Conservation (phyloP, 306 rosid genomes). For the Malus asiatica region DNA sequence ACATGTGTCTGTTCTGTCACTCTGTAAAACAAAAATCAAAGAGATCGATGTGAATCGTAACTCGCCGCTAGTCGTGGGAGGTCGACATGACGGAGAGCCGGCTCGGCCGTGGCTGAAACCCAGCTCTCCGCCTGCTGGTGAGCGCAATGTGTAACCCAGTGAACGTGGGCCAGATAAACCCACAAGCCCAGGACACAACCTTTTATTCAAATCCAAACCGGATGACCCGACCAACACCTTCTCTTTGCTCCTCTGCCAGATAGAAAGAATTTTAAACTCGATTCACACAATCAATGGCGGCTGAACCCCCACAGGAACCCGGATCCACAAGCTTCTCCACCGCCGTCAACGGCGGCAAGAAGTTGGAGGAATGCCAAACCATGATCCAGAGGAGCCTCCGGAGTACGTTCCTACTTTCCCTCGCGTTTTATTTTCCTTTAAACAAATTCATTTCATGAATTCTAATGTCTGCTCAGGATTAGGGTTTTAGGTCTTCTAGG, state of each 20-base stretch:
- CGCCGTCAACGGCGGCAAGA: constrained; percentile 28
- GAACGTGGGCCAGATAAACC: too few species aligned
- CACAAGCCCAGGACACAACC: background rate
- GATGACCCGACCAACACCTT: too few species aligned
- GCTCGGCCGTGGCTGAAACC: constrained; percentile 61
- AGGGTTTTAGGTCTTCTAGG: background rate
- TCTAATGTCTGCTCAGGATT: background rate
- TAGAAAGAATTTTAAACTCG: background rate
- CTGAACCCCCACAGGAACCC: constrained; percentile 33
- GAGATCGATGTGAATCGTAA: background rate
- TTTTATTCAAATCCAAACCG: too few species aligned
- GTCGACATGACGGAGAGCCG: constrained; percentile 70
- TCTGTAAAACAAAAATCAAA: constrained; percentile 34
- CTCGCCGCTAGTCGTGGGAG: background rate
- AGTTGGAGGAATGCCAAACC: constrained; percentile 46
- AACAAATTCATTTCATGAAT: background rate
- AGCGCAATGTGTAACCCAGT: constrained; percentile 26
- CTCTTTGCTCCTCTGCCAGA: background rate
- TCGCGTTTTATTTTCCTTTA: background rate
- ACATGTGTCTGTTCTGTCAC: constrained; percentile 15
- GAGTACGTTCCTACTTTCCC: constrained; percentile 25
- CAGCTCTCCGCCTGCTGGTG: constrained; percentile 77
- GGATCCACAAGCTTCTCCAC: constrained; percentile 20
- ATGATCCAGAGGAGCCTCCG: constrained; percentile 61
- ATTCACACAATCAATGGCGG: constrained; percentile 23